These are phyloP conservation scores for Plasmodium inui DNA, from an alignment of 169 alveolate species.

Conservation along the genomic window DNA sequence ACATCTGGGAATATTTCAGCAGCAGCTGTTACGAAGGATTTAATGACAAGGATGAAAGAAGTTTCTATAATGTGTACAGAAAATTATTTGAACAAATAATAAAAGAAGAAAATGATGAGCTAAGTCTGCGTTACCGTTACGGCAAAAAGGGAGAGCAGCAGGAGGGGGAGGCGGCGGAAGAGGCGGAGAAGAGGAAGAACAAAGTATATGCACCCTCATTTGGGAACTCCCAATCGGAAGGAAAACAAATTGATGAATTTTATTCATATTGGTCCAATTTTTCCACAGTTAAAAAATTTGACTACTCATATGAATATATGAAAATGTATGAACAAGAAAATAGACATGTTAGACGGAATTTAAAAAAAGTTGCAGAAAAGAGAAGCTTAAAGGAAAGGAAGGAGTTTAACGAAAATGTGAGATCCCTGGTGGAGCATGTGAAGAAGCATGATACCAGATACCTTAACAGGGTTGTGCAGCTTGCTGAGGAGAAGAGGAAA, in stretches of 20 bases:
- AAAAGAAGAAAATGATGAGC: conserved; percentile 76
- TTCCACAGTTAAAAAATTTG: conserved; percentile 81
- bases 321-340: conserved; percentile 42
- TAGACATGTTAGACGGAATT: conserved; percentile 34
- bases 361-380: conserved; percentile 71
- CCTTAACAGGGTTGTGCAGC: conserved; percentile 28
- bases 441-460: conserved; percentile 79
- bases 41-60: conserved; percentile 81
- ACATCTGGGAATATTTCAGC: conserved; percentile 85
- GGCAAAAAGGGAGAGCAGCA: conserved; percentile 71
- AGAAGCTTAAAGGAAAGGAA: conserved; percentile 86
- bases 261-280: conserved; percentile 89
- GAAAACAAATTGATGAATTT: conserved; percentile 83
- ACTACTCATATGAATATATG: conserved; percentile 28
- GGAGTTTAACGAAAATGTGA: conserved; percentile 84
- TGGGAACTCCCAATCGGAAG: conserved; percentile 81
- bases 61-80: conserved; percentile 86
- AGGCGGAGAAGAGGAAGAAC: conserved; percentile 25
- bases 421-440: conserved; percentile 83
- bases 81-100: conserved; percentile 85
- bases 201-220: conserved; percentile 73
- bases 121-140: conserved; percentile 74
- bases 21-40: conserved; percentile 75
- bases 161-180: conserved; percentile 67
- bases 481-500: conserved; percentile 54